Base-by-base conservation (phyloP, 345 rosid genomes). In the Bruguiera sexangula region DNA sequence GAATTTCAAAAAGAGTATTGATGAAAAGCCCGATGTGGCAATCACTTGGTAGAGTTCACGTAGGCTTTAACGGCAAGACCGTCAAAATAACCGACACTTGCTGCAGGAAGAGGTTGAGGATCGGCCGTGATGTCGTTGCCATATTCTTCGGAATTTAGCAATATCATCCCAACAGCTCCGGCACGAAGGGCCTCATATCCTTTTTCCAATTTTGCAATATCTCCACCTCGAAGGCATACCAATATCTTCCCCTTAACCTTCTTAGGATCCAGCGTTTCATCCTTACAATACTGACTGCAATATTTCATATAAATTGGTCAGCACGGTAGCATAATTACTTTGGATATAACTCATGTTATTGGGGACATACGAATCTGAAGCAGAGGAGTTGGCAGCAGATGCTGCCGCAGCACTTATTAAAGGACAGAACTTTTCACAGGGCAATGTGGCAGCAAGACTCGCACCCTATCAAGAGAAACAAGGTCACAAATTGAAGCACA, bases 201-300 rank as follows among this genome's bases (percentile, higher is more conserved):
- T 30, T 80, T 74, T 3, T 81, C 78, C 16, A 62, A 63, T 71
- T 83, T 76, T 18, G 31, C 68, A 19, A 18, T 77, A 1, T 21
- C 68, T 10, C 6, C 36, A 1, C 82, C 82, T 6, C 78, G 73
- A 22, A 82, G 53, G 67, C 91, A 87, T 7, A 83, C 68, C 73
- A 89, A 27, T 59, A 89, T 86, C 83, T 88, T 94, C 56, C 93
- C 96, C 19, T 75, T 80, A 8, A 73, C 93, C 76, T 80, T 87
- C 67, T 37, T 18, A 0, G 86, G 83, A 73, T 92, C 92, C 36
- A 92, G 78, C 43, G 83, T 59, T 54, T 73, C 80, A 32, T 59
- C 29, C 55, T 4, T 6, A 36, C 80, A 72, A 29, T 63, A 63
- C 24, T 36, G 9, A 9, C 76, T 72, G 62, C 57, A 68, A 62